Evolutionary conservation across 75 land plant genomes (phyloP), one percentile per base, ranked within the genome.

Genomic region (Azolla pinnata): DNA sequence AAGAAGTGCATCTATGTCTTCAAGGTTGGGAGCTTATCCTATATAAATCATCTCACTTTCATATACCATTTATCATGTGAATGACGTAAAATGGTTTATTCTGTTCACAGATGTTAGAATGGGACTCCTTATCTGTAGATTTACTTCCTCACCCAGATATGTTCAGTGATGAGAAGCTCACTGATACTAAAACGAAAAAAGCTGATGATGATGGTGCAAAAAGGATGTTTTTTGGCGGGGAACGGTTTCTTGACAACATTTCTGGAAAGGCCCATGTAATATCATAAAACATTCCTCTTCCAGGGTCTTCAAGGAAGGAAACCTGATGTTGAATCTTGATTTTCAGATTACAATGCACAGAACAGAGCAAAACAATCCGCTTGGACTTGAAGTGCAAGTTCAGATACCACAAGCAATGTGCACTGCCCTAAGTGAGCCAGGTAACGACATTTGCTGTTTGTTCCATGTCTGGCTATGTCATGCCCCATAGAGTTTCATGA

Each of bases 131-230:
- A 29, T 95, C 99, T 42, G 76, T 89, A 20, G 99, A 95, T 75
- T 71, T 95, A 31, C 83, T 95, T 64, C 99, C 99, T 60, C 99
- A 95, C 67, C 99, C 99, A 12, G 88, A 95, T 78, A 95, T 95
- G 99, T 95, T 95, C 60, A 45, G 67, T 42, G 99, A 89, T 58
- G 90, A 76, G 42, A 29, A 51, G 26, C 31, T 83, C 23, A 55
- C 82, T 0, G 44, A 45, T 34, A 31, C 72, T 28, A 45, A 45
- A 32, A 66, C 45, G 47, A 79, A 69, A 62, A 65, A 33, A 34
- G 72, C 73, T 57, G 99, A 95, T 71, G 79, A 78, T 69, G 99
- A 86, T 86, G 99, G 99, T 72, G 99, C 87, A 31, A 88, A 86
- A 35, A 72, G 99, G 59, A 64, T 75, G 16, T 95, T 95, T 64